These are phyloP conservation scores for Pulveroboletus frians DNA, from an alignment of 768 basidiomycete species.

Conservation along the genomic window DNA sequence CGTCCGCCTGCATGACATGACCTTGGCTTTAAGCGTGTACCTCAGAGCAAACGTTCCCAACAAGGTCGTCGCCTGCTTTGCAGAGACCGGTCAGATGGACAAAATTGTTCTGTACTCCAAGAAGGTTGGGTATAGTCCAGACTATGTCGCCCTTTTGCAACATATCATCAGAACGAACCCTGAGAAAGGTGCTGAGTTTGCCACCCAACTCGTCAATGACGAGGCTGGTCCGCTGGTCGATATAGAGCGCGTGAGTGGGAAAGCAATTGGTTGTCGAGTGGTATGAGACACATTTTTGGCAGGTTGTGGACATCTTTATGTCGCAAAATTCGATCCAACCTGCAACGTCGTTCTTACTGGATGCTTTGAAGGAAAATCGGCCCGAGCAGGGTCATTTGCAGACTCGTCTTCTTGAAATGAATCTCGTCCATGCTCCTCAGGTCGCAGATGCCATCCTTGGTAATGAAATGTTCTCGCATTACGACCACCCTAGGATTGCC, in stretches of 20 bases:
- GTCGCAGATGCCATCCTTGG: slow-evolving; percentile 98
- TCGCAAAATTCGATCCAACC: slow-evolving; percentile 99
- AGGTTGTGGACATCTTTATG: slow-evolving; percentile 99
- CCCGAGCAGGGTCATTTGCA: slow-evolving; percentile 95
- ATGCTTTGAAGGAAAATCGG: slow-evolving; percentile 97
- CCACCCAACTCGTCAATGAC: slow-evolving; percentile 89
- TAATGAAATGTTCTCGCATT: slow-evolving; percentile 97
- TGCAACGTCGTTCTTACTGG: slow-evolving; percentile 94
- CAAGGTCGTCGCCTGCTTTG: slow-evolving; percentile 99
- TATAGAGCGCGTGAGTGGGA: slow-evolving; percentile 68
- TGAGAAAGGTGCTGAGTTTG: slow-evolving; percentile 98
- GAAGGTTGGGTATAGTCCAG: slow-evolving; percentile 91
- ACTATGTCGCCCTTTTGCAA: slow-evolving; percentile 88
- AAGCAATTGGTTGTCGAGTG: not conserved
- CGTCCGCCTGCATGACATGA: slow-evolving; percentile 92
- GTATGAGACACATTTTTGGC: not conserved
- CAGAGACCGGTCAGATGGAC: slow-evolving; percentile 96
- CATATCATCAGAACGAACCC: slow-evolving; percentile 95
- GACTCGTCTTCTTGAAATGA: slow-evolving; percentile 96
- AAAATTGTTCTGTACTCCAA: slow-evolving; percentile 98
- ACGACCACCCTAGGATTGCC: slow-evolving; percentile 93
- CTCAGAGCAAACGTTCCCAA: slow-evolving; percentile 96
- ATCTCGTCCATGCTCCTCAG: slow-evolving; percentile 94
- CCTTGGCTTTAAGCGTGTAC: slow-evolving; percentile 94
- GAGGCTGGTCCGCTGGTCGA: slow-evolving; percentile 91